phyloP scores from a whole-genome alignment of 441 rosid species.

The Mallotus japonicus region DNA sequence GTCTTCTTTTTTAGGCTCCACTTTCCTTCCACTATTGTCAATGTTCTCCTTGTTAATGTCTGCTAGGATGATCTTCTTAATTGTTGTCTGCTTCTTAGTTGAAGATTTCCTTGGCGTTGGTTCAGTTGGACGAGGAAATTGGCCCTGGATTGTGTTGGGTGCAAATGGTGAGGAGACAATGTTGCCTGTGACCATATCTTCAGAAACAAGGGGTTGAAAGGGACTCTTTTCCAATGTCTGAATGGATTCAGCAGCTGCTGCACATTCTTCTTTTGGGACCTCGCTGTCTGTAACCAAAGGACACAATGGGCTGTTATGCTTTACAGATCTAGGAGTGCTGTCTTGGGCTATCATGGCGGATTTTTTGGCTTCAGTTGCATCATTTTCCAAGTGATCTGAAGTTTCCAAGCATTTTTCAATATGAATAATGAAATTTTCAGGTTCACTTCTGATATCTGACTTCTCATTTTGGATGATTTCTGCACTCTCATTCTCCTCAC shows the following conservation, averaged over 20 bases:
- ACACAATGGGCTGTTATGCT: neutral
- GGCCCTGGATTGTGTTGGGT: slow-evolving; percentile 35
- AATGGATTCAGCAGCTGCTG: slow-evolving; percentile 1
- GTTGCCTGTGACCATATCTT: slow-evolving; percentile 2
- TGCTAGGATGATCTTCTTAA: slow-evolving; percentile 12
- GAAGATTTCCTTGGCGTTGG: slow-evolving; percentile 28
- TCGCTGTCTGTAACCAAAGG: slow-evolving; percentile 8
- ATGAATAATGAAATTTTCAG: no score
- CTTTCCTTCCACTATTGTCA: slow-evolving; percentile 16
- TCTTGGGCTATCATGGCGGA: neutral
- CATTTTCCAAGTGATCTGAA: no score
- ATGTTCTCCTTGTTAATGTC: slow-evolving; percentile 40
- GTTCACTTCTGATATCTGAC: no score
- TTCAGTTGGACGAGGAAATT: slow-evolving; percentile 38
- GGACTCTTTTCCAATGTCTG: slow-evolving; percentile 12
- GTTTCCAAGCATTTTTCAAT: no score
- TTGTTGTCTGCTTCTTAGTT: slow-evolving; percentile 28
- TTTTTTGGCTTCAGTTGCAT: slow-evolving; percentile 18
- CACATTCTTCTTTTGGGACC: slow-evolving; percentile 24
- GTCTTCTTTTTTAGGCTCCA: slow-evolving; percentile 24
- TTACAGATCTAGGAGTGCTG: slow-evolving; percentile 14
- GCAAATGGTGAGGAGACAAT: slow-evolving; percentile 27
- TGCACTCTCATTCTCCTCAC: neutral
- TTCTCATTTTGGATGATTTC: no score
- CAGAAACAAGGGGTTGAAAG: slow-evolving; percentile 11